These are phyloP conservation scores for Aspergillus latus DNA, from an alignment of 2,329 filamentous ascomycete genomes.

Conservation along the genomic window DNA sequence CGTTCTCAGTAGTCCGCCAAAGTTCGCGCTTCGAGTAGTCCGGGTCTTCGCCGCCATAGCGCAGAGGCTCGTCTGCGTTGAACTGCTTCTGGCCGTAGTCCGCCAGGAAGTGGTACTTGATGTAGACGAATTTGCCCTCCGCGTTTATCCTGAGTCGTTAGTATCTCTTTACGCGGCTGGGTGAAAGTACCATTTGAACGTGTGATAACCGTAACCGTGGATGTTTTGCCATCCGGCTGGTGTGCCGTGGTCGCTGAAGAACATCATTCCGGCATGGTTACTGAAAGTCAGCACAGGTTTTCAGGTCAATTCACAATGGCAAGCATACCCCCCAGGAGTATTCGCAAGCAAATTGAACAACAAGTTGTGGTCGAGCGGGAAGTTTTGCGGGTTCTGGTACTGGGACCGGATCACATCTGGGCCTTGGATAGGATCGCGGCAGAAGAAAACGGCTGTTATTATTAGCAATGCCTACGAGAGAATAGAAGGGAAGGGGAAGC, in stretches of 20 bases:
- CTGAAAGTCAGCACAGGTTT: constrained; percentile 10
- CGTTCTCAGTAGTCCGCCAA: constrained; percentile 46
- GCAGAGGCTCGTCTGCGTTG: constrained; percentile 46
- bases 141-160: constrained; percentile 40
- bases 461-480: not conserved
- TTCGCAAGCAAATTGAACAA: constrained; percentile 52
- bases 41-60: constrained; percentile 50
- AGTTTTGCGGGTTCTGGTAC: constrained; percentile 49
- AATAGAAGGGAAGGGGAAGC: not conserved
- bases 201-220: constrained; percentile 49
- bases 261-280: constrained; percentile 52
- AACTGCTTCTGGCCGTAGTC: constrained; percentile 52
- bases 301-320: constrained; percentile 15
- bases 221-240: constrained; percentile 47
- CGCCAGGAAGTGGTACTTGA: constrained; percentile 53
- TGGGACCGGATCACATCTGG: constrained; percentile 52
- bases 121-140: constrained; percentile 52
- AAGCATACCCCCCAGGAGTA: constrained; percentile 43
- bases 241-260: constrained; percentile 53
- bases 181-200: constrained; percentile 43
- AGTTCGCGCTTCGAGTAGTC: constrained; percentile 53
- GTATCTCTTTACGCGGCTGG: not conserved
- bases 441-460: constrained; percentile 46
- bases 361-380: constrained; percentile 51
- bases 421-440: constrained; percentile 49